These are phyloP conservation scores for Oligophagozyma castellii DNA, from an alignment of 1,139 yeast genomes.

Conservation along the genomic window DNA sequence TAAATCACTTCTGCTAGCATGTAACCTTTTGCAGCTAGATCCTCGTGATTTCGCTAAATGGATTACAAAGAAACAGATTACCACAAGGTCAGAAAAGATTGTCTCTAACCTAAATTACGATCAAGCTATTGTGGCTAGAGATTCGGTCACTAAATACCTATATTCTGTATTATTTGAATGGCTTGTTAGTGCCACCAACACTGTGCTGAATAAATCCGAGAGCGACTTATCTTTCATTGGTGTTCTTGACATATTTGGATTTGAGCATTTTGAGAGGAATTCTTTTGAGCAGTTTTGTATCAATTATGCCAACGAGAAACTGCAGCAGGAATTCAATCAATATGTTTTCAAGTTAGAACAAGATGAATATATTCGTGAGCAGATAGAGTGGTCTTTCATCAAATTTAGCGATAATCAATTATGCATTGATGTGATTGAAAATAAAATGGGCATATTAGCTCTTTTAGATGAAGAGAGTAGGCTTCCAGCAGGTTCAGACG, in stretches of 20 bases:
- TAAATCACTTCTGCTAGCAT: constrained; percentile 70
- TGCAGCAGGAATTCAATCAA: constrained; percentile 95
- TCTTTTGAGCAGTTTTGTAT: constrained; percentile 97
- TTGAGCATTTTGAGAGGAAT: constrained; percentile 88
- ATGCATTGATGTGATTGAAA: constrained; percentile 87
- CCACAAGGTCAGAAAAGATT: constrained; percentile 84
- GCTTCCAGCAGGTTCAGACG: constrained; percentile 88
- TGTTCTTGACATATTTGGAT: constrained; percentile 94
- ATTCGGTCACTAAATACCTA: constrained; percentile 89
- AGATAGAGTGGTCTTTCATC: constrained; percentile 94
- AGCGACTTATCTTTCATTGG: constrained; percentile 74
- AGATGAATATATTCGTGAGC: constrained; percentile 85
- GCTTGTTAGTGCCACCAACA: constrained; percentile 78
- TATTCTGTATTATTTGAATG: constrained; percentile 93
- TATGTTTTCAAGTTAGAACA: constrained; percentile 96
- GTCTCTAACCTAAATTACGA: constrained; percentile 69
- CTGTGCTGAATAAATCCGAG: constrained; percentile 46
- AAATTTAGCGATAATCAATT: constrained; percentile 98
- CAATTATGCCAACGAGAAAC: constrained; percentile 92
- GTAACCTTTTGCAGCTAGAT: constrained; percentile 77
- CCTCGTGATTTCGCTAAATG: constrained; percentile 70
- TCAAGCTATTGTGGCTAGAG: constrained; percentile 87
- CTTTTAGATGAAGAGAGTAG: constrained; percentile 93
- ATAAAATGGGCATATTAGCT: constrained; percentile 76
- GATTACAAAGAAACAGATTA: constrained; percentile 87